Base-by-base conservation (phyloP, 228 moss, liverwort and hornwort species). In the Sphagnum magellanicum region DNA sequence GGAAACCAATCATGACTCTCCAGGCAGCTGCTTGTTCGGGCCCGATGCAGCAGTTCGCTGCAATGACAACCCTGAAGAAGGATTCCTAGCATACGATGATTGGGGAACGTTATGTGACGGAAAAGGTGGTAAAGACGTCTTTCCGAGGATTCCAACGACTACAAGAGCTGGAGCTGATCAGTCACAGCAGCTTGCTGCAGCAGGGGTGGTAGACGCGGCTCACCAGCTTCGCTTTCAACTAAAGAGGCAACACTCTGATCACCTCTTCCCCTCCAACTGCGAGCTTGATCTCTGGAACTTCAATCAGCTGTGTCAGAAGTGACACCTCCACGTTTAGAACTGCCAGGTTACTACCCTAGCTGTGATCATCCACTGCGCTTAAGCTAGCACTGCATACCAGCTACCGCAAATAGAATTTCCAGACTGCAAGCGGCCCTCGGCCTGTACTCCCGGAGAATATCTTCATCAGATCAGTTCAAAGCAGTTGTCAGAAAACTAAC, bases 161-260 rank as follows among this genome's bases (percentile, higher is more conserved):
- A 47, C 69, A 51, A 85, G 72, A 74, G 14, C 32, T 32, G n/a
- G 48, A 77, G 75, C 3, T 70, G 70, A 5, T 71, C 79, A 6
- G 51, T 74, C 4, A 61, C 59, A 1, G 78, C 79, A 4, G 72
- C 12, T 55, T 32, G 32, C 32, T 3, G 32, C 3, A 32, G 32
- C 32, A 32, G 32, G 32, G 32, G 32, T 32, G 32, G 32, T 32
- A 32, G 32, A 32, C 32, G 32, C 32, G 32, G 0, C 32, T 75
- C 5, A 74, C 79, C 6, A 63, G 32, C 32, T 82, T 53, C 79
- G 81, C 50, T 32, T 77, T 16, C 87, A 87, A 72, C 66, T 87
- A 62, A 87, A 83, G 68, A 80, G 87, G 5, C 87, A 83, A 48
- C 83, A 83, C 58, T 87, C 87, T 0, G 87, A 87, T 16, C 63